Evolutionary conservation across 768 basidiomycete species (phyloP), one percentile per base, ranked within the genome.

Genomic region (Grammothele lineata): DNA sequence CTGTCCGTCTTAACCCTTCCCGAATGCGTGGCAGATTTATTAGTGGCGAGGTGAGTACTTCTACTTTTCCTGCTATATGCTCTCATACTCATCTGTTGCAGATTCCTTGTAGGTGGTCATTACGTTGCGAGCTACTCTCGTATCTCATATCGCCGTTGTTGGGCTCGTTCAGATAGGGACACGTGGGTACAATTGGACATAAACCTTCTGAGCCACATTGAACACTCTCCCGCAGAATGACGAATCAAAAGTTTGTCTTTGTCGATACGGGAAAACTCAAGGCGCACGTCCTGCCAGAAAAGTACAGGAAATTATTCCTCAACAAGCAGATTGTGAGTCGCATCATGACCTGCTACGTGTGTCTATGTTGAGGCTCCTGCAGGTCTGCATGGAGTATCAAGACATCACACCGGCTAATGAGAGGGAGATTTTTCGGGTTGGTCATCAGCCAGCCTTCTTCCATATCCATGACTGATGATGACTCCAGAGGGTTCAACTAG

Each of bases 311-410:
- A 12, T 32, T 80, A 1, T 90, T 90, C 53, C 68, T 76, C 15
- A 83, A 80, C 56, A 90, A 90, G 62, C 85, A 87, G 51, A 74
- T 92, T 17, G 64, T 66, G 39, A 4, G 60, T 48, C 38, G 12
- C 14, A 19, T 19, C 7, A 21, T 18, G n/a, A n/a, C n/a, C n/a
- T n/a, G n/a, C n/a, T n/a, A n/a, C n/a, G n/a, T n/a, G n/a, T n/a
- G n/a, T n/a, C n/a, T n/a, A n/a, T n/a, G n/a, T n/a, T 1, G n/a
- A 12, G 35, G 6, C 12, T 36, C 12, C 9, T n/a, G 10, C 32
- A 62, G 58, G 82, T 86, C 1, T 91, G 88, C 54, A 77, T 88
- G n/a, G 88, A 91, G 59, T 91, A 83, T 52, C 62, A 65, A 3
- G 68, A 69, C 15, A 58, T 84, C 34, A 67, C 62, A 0, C 60